Percentiles rank a stretch among this genome's conserved stretches.
Evolutionary conservation across 306 rosid species (phyloP).

Genomic region (Cyamopsis tetragonoloba): DNA sequence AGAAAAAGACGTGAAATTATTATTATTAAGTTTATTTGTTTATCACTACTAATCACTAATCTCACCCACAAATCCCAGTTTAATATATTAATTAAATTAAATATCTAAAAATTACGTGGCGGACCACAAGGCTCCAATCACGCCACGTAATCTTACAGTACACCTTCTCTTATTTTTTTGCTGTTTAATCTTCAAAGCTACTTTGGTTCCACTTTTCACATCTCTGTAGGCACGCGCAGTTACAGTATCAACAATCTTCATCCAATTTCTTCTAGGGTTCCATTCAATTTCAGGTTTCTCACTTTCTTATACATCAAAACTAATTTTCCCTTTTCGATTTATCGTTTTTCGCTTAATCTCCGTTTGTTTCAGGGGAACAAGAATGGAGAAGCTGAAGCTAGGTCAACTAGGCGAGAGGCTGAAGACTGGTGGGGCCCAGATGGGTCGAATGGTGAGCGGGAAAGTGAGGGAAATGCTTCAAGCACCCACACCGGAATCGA

Average conservation of each 20-base stretch:
- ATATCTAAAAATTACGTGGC: not conserved
- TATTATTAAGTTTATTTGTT: no score
- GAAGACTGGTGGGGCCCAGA: constrained; percentile 68
- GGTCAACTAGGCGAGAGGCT: constrained; percentile 61
- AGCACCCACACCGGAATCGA: constrained; percentile 65
- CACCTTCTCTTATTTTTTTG: no score
- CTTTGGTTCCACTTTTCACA: no score
- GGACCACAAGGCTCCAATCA: not conserved
- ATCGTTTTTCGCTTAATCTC: no score
- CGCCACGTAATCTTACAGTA: no score
- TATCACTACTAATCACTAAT: no score
- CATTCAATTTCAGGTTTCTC: not conserved
- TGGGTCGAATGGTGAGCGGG: constrained; percentile 62
- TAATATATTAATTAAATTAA: not conserved
- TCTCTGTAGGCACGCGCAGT: no score
- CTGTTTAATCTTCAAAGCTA: no score
- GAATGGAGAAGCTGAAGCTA: constrained; percentile 62
- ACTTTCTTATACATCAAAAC: no score
- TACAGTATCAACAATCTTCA: not conserved
- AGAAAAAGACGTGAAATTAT: not conserved
- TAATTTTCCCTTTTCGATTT: no score
- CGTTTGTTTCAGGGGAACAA: not conserved
- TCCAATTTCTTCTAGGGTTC: not conserved
- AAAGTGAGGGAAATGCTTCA: constrained; percentile 72
- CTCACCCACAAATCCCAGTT: not conserved